Percentiles rank a stretch among this genome's conserved stretches.
These are phyloP conservation scores for Plantago coronopus DNA, from an alignment of 305 asterid genomes.

Conservation along the genomic window DNA sequence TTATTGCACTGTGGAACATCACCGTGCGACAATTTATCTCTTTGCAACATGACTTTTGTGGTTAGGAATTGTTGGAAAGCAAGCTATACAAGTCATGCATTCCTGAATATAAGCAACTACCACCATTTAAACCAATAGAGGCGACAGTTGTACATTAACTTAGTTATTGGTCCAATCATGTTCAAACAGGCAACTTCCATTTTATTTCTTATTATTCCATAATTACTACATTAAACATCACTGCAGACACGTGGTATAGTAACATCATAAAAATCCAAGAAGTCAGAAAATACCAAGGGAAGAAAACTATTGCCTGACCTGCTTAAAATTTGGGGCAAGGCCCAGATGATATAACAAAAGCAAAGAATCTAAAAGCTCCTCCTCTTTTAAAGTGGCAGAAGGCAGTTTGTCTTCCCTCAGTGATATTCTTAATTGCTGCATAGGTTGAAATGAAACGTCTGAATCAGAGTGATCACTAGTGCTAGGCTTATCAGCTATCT, in stretches of 20 bases:
- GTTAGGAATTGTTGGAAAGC: no score
- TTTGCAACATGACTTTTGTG: no score
- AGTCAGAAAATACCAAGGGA: neutral
- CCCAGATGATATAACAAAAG: constrained; percentile 89
- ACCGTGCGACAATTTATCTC: no score
- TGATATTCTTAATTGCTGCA: constrained; percentile 63
- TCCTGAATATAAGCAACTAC: neutral
- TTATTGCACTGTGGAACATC: no score
- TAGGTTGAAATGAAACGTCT: constrained; percentile 65
- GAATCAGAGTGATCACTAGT: constrained; percentile 84
- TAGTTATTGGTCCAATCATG: neutral
- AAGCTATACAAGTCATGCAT: no score
- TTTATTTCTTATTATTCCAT: neutral
- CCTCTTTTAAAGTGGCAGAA: constrained; percentile 78
- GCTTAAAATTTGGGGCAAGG: constrained; percentile 90
- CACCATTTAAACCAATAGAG: no score
- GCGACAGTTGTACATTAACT: neutral
- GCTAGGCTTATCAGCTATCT: constrained; percentile 82
- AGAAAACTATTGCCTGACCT: constrained; percentile 40
- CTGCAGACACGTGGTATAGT: neutral
- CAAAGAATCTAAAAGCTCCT: constrained; percentile 94
- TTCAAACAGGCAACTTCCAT: neutral
- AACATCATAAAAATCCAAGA: neutral
- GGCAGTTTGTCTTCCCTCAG: constrained; percentile 53
- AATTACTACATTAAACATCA: neutral